Base-by-base conservation (phyloP, 2,329 filamentous ascomycete genomes). In the Penicillium sp. region DNA sequence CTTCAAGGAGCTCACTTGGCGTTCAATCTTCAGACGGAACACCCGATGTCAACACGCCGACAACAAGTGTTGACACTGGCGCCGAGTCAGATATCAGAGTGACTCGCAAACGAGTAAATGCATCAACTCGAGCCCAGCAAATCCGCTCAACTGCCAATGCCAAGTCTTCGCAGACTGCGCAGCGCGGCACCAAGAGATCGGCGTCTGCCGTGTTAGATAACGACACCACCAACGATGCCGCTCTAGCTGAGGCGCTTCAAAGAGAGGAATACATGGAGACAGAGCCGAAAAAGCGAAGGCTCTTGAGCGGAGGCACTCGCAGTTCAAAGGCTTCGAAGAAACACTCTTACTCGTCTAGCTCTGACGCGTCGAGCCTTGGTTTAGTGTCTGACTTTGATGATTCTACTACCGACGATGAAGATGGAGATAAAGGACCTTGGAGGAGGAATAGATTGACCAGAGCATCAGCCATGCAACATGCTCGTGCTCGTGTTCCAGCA, bases 1-100 rank as follows among this genome's bases (percentile, higher is more conserved):
- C 72, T 1, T 74, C 77, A 23, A 63, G 75, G 5, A 76, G 74
- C 19, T 78, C 77, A 2, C 59, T 69, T 26, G 71, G 73, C 5
- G 71, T 72, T 29, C 68, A 68, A 9, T 70, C 71, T 26, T 68
- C 76, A 49, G 77, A 77, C 50, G 74, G 75, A 5, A 81, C 75
- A 10, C 75, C 77, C 33, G 81, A 79, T 16, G 82, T 81, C 63
- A 85, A 84, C 54, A 89, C 87, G 3, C 85, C 86, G 4, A 82
- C 77, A 33, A 89, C 87, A 18, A 87, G 83, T 68, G 77, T 80
- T 50, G 74, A 77, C 43, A 77, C 75, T 16, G 87, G 85, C 9
- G 85, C 84, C 3, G 74, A 77, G 21, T 77, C 77, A 13, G 68
- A 72, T 46, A 64, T 64, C 24, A 68, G 60, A 18, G 55, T 52